These are phyloP conservation scores for Backusella mclennaniae DNA, from an alignment of 192 early-diverging fungal species.

Conservation along the genomic window DNA sequence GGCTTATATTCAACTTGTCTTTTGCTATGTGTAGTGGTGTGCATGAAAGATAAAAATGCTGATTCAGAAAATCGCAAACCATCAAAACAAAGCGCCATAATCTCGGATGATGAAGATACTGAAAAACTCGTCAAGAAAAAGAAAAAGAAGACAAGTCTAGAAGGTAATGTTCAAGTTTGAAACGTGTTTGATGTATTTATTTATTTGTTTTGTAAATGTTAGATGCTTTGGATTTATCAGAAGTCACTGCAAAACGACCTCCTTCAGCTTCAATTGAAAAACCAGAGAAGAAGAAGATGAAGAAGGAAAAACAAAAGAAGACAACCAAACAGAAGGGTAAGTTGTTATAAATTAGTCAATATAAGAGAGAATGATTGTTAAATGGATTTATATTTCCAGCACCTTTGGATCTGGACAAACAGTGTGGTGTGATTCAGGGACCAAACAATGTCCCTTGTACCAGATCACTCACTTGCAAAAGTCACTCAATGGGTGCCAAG, in stretches of 20 bases:
- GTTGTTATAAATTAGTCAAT: slow-evolving; percentile 26
- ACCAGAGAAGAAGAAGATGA: slow-evolving; percentile 56
- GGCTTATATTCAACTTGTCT: not conserved
- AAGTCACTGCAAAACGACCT: slow-evolving; percentile 35
- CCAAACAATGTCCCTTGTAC: slow-evolving; percentile 66
- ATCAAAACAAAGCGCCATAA: slow-evolving; percentile 6
- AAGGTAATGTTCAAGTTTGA: not conserved
- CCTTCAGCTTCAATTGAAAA: slow-evolving; percentile 41
- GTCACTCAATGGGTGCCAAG: slow-evolving; percentile 88
- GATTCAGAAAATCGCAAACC: slow-evolving; percentile 21
- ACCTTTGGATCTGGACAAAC: slow-evolving; percentile 86
- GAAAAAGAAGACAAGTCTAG: not conserved
- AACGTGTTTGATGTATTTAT: not conserved
- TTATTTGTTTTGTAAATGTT: not conserved
- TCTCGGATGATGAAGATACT: slow-evolving; percentile 20
- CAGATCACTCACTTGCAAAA: slow-evolving; percentile 94
- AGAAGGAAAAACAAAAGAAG: slow-evolving; percentile 51
- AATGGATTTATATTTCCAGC: slow-evolving; percentile 20
- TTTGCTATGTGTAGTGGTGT: not conserved
- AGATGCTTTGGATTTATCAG: slow-evolving; percentile 19
- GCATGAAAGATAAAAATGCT: slow-evolving; percentile 8
- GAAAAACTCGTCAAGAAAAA: not conserved
- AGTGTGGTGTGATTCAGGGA: slow-evolving; percentile 78
- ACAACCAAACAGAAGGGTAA: slow-evolving; percentile 50
- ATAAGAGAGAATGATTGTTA: not conserved